Percentiles rank a stretch among this genome's conserved stretches.
phyloP scores from a whole-genome alignment of 2,329 filamentous ascomycete species.

The Botrytis elliptica region DNA sequence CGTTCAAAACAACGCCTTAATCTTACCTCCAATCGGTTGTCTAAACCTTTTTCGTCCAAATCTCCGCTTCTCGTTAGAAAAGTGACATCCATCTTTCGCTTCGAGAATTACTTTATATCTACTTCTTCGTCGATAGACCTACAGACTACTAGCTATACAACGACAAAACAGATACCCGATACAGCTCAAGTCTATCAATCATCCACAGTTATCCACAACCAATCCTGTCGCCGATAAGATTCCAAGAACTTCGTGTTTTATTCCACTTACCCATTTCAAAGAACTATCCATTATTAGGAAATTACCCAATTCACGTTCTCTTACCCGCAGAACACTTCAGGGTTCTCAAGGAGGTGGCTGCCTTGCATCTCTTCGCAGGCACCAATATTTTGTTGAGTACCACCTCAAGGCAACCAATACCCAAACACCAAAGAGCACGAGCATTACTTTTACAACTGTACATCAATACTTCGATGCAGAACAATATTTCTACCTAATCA shows the following conservation, averaged over 20 bases:
- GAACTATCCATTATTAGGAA: not conserved
- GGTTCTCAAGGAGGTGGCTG: slow-evolving; percentile 4
- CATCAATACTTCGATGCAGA: not conserved
- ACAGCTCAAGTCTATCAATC: not conserved
- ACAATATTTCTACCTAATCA: slow-evolving; percentile 4
- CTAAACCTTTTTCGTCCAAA: slow-evolving; percentile 5
- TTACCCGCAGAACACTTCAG: not conserved
- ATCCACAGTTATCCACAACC: not conserved
- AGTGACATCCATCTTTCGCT: not conserved
- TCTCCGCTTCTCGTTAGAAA: not conserved
- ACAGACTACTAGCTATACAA: not conserved
- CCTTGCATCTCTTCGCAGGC: slow-evolving; percentile 15
- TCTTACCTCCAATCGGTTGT: slow-evolving; percentile 2
- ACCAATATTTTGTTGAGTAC: slow-evolving; percentile 6
- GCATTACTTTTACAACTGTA: not conserved
- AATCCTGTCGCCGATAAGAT: not conserved
- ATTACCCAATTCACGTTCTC: not conserved
- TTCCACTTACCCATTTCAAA: not conserved
- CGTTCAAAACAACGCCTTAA: slow-evolving; percentile 1
- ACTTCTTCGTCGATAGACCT: not conserved
- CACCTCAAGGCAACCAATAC: not conserved
- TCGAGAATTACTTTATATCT: slow-evolving; percentile 1
- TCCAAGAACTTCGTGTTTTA: too few species aligned
- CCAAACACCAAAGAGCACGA: not conserved
- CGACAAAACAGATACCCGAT: not conserved